Evolutionary conservation across 1,284 basidiomycete genomes (phyloP).

Genomic region (Boletus semigastroideus): DNA sequence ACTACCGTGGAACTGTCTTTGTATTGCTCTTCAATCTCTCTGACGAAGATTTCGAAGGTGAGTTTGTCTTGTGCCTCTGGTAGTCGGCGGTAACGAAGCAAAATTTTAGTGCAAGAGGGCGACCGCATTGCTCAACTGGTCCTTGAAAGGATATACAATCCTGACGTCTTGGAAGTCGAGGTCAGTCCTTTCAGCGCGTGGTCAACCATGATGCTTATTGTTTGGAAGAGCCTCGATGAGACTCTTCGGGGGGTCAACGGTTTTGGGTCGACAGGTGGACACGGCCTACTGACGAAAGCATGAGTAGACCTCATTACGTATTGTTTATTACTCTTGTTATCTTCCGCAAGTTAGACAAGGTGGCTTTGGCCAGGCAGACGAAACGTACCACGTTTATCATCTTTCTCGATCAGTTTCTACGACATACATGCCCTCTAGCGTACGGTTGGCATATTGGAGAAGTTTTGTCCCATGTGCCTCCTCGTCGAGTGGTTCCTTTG

Average conservation of each 20-base stretch:
- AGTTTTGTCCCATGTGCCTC: constrained; percentile 42
- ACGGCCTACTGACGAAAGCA: constrained; percentile 41
- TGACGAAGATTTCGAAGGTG: constrained; percentile 85
- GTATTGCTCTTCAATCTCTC: constrained; percentile 95
- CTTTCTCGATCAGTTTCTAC: constrained; percentile 43
- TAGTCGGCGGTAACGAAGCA: neutral
- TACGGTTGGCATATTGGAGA: constrained; percentile 50
- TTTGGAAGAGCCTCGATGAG: constrained; percentile 70
- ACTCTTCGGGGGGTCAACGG: constrained; percentile 86
- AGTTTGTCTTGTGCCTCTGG: constrained; percentile 21
- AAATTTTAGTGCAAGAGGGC: constrained; percentile 73
- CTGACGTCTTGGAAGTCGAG: constrained; percentile 83
- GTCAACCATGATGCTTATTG: constrained; percentile 2
- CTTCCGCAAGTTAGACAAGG: neutral
- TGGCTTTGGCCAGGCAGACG: neutral
- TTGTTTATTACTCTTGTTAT: neutral
- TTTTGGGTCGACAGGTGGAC: constrained; percentile 94
- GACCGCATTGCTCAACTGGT: constrained; percentile 96
- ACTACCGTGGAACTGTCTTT: constrained; percentile 91
- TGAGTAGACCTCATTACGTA: neutral
- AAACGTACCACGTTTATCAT: constrained; percentile 29
- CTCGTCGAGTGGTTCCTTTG: constrained; percentile 21
- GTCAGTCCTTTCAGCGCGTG: constrained; percentile 44
- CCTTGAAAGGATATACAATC: constrained; percentile 87
- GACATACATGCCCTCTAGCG: constrained; percentile 43